Evolutionary conservation across 345 rosid species (phyloP), one percentile per base, ranked within the genome.

Genomic region (Heritiera fomes): DNA sequence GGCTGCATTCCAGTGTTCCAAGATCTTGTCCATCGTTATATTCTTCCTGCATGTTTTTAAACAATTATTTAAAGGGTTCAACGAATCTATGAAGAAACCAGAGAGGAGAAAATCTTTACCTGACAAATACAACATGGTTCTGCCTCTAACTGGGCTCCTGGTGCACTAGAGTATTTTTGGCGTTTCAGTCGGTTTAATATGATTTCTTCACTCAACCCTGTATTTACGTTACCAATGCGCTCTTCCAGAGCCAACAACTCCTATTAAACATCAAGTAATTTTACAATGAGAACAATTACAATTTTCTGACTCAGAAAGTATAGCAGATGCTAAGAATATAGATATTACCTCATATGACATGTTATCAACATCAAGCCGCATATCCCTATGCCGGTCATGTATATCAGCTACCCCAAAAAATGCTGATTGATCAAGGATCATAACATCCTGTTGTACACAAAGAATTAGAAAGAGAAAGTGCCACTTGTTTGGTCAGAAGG

Each of bases 281-380:
- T 50, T n/a, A 65, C 75, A 15, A 53, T 9, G 55, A 70, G 14
- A 76, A 53, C 55, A 50, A 52, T 28, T 45, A 53, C 55, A 50
- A 52, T 28, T 45, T 18, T 53, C 64, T n/a, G 17, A 32, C 15
- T 30, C 10, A 47, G 20, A 56, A 67, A 41, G 12, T 38, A 34
- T 6, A 65, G 34, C 53, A 30, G 17, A 30, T 32, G 72, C 11
- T 14, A 47, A 38, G 47, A 32, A 65, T 17, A 20, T 23, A 7
- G 30, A 45, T 62, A 30, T 72, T 88, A 95, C 99, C 97, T 93
- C 99, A 71, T 95, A 95, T 40, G 99, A 80, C 99, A 95, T 95
- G 86, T 92, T 94, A 86, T 95, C 99, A 72, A 95, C 99, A 78
- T 93, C 98, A 34, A 95, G 98, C 61, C 98, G 92, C 99, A 95